Evolutionary conservation across 331 rosid genomes (phyloP).

Genomic region (Dryas integrifolia): DNA sequence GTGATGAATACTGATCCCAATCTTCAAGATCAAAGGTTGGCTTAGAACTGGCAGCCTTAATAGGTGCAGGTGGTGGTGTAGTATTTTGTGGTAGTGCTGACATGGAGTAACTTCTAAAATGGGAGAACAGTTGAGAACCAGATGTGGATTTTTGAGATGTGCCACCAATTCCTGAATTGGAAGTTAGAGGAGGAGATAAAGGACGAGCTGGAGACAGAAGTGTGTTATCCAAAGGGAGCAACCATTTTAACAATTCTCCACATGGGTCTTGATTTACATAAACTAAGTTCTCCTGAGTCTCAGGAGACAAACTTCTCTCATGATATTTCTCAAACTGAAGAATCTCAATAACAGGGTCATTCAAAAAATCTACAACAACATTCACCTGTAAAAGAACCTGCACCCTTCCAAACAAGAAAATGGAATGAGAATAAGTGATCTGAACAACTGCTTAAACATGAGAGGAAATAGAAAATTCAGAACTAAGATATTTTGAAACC

Average conservation of each 20-base stretch:
- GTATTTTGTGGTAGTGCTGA: slow-evolving; percentile 77
- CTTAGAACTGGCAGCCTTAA: slow-evolving; percentile 73
- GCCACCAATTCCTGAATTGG: slow-evolving; percentile 56
- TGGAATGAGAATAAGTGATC: slow-evolving; percentile 50
- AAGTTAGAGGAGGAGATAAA: slow-evolving; percentile 50
- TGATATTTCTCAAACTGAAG: slow-evolving; percentile 83
- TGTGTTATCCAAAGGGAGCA: slow-evolving; percentile 85
- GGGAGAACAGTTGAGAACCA: slow-evolving; percentile 65
- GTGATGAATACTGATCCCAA: slow-evolving; percentile 68
- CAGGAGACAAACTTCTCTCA: slow-evolving; percentile 43
- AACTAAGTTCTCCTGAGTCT: slow-evolving; percentile 39
- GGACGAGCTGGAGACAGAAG: slow-evolving; percentile 46
- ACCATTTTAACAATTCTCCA: slow-evolving; percentile 80
- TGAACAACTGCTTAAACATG: slow-evolving; percentile 18
- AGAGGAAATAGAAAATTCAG: slow-evolving; percentile 20
- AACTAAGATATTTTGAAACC: slow-evolving; percentile 8
- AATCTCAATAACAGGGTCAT: slow-evolving; percentile 84
- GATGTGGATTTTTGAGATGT: slow-evolving; percentile 60
- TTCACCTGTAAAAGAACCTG: slow-evolving; percentile 92
- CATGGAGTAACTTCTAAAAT: slow-evolving; percentile 97
- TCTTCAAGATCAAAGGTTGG: slow-evolving; percentile 72
- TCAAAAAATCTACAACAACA: slow-evolving; percentile 63
- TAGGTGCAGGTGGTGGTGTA: slow-evolving; percentile 45
- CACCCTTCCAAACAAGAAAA: slow-evolving; percentile 76
- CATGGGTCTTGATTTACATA: slow-evolving; percentile 59